A percentile compares a stretch with the other conserved stretches of the same genome.
Evolutionary conservation across 371 early-diverging fungal genomes (phyloP).

Genomic region (Apophysomyces sp.): DNA sequence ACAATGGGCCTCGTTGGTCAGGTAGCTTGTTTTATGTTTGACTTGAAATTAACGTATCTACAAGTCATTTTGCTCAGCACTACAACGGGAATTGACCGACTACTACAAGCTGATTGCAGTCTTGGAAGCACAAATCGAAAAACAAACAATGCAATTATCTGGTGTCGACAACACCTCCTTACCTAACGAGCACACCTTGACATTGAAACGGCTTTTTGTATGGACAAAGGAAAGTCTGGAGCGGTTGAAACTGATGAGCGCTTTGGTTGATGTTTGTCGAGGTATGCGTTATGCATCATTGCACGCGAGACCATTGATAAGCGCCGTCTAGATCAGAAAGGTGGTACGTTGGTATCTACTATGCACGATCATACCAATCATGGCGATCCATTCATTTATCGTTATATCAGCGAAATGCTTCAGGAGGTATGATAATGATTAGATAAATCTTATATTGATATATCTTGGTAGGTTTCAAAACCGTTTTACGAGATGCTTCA

Average conservation of each 20-base stretch:
- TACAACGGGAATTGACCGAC: constrained; percentile 75
- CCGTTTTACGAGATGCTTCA: constrained; percentile 91
- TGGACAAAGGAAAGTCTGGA: constrained; percentile 85
- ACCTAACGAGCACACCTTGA: constrained; percentile 55
- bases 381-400: constrained; percentile 86
- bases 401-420: constrained; percentile 80
- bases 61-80: constrained; percentile 80
- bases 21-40: constrained; percentile 24
- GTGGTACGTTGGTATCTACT: constrained; percentile 79
- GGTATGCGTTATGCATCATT: constrained; percentile 24
- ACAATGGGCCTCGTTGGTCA: constrained; percentile 65
- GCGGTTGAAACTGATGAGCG: constrained; percentile 70
- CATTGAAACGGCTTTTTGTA: constrained; percentile 81
- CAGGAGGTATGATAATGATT: constrained; percentile 57
- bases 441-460: constrained; percentile 32
- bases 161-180: constrained; percentile 13
- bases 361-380: constrained; percentile 84
- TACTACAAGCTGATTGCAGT: constrained; percentile 85
- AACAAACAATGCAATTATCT: constrained; percentile 10
- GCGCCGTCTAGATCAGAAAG: constrained; percentile 48
- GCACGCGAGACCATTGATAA: background rate
- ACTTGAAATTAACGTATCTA: background rate
- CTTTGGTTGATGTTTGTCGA: constrained; percentile 60
- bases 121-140: constrained; percentile 78
- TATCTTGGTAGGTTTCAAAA: constrained; percentile 56